These are phyloP conservation scores for Cnidoscolus chayamansa DNA, from an alignment of 441 rosid genomes.

Conservation along the genomic window DNA sequence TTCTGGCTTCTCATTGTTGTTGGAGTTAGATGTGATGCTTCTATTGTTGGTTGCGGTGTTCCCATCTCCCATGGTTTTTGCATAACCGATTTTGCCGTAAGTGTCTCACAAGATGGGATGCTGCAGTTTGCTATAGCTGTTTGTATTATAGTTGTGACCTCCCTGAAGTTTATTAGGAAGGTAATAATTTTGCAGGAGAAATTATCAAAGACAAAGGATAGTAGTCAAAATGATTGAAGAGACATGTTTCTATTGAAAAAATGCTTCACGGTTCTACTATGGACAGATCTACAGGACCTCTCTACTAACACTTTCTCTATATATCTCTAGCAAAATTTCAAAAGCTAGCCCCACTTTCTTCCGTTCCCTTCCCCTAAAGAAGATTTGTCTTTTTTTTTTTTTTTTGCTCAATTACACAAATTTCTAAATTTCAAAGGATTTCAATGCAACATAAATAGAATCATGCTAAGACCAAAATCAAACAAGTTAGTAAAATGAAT, in stretches of 20 bases:
- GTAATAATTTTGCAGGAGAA: neutral
- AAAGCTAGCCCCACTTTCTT: neutral
- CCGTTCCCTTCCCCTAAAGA: neutral
- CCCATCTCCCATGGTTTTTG: conserved; percentile 69
- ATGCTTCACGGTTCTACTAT: neutral
- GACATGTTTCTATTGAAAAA: neutral
- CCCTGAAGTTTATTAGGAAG: conserved; percentile 11
- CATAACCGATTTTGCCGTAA: conserved; percentile 13
- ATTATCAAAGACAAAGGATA: neutral
- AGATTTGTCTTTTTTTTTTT: neutral
- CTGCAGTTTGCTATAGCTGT: conserved; percentile 11
- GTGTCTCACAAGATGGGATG: conserved; percentile 5
- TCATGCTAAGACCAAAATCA: neutral
- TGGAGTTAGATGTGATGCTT: conserved; percentile 35
- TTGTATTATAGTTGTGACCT: neutral
- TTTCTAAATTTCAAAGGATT: neutral
- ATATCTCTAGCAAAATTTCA: neutral
- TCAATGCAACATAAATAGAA: neutral
- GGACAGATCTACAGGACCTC: neutral
- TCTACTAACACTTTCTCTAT: neutral
- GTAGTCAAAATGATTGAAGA: neutral
- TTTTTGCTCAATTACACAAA: neutral
- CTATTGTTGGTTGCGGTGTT: conserved; percentile 32
- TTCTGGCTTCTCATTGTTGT: conserved; percentile 67
- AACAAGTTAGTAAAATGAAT: neutral